A percentile compares a stretch with the other conserved stretches of the same genome.
phyloP scores from a whole-genome alignment of 108 stramenopile genomes.

The Cyclotella choctawhatcheeana region DNA sequence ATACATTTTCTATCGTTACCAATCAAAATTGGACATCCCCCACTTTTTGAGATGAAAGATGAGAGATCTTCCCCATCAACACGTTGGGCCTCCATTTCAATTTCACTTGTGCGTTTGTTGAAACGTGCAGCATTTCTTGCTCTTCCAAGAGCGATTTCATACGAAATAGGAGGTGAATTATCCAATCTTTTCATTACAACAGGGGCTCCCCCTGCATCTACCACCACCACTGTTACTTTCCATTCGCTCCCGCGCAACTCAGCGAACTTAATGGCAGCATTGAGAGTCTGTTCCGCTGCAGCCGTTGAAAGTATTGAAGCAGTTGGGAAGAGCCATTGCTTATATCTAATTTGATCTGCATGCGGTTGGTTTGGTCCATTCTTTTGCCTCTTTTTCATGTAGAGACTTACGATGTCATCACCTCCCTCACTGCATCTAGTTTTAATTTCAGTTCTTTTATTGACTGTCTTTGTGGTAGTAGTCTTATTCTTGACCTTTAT shows the following conservation, averaged over 20 bases:
- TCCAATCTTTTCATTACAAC: constrained; percentile 3
- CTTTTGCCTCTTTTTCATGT: constrained; percentile 4
- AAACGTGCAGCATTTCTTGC: constrained; percentile 12
- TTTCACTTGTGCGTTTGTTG: background rate
- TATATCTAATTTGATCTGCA: too few relatives aligned
- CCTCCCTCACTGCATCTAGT: background rate
- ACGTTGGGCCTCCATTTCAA: background rate
- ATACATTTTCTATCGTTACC: background rate
- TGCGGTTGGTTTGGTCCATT: background rate
- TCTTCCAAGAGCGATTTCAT: constrained; percentile 14
- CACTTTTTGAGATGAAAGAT: background rate
- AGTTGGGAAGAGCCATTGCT: background rate
- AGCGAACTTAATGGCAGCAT: background rate
- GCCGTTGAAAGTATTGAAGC: background rate
- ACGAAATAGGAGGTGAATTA: constrained; percentile 2
- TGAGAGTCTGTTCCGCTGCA: background rate
- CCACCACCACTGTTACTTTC: constrained; percentile 2
- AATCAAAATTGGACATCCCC: background rate
- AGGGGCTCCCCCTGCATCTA: constrained; percentile 5
- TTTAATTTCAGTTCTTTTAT: too few relatives aligned
- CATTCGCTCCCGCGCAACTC: background rate
- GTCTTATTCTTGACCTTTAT: too few relatives aligned
- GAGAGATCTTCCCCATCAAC: background rate
- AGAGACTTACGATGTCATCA: background rate
- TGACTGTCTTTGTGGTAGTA: too few relatives aligned